Percentiles rank a stretch among this genome's conserved stretches.
Evolutionary conservation across 345 rosid species (phyloP).

Genomic region (Reutealis trisperma): DNA sequence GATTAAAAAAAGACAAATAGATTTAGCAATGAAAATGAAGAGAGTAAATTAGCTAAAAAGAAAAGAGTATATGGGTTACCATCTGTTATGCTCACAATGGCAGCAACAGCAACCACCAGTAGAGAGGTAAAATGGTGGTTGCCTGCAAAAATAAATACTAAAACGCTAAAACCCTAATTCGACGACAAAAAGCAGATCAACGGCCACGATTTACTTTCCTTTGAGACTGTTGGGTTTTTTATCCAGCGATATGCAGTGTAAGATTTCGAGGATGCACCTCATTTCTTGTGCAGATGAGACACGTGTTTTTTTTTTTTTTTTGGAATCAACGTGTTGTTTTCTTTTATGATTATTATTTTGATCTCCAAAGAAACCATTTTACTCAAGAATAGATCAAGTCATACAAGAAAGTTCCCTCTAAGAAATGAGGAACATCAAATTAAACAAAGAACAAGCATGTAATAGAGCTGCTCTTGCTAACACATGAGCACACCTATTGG

Average conservation of each 20-base stretch:
- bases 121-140: background rate
- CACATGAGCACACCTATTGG: too few relatives aligned
- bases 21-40: background rate
- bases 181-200: background rate
- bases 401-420: too few relatives aligned
- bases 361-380: too few relatives aligned
- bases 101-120: background rate
- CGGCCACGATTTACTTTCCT: background rate
- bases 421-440: too few relatives aligned
- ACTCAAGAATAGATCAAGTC: too few relatives aligned
- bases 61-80: background rate
- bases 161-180: constrained; percentile 3
- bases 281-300: too few relatives aligned
- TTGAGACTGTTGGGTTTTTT: background rate
- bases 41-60: background rate
- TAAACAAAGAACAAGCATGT: too few relatives aligned
- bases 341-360: too few relatives aligned
- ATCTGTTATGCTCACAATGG: background rate
- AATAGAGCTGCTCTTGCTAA: too few relatives aligned
- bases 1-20: background rate
- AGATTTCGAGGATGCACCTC: too few relatives aligned
- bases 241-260: background rate
- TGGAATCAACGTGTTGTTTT: too few relatives aligned
- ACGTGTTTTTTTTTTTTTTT: too few relatives aligned
- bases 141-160: background rate